Base-by-base conservation (phyloP, 164 flowering plant species). In the Annona squamosa region DNA sequence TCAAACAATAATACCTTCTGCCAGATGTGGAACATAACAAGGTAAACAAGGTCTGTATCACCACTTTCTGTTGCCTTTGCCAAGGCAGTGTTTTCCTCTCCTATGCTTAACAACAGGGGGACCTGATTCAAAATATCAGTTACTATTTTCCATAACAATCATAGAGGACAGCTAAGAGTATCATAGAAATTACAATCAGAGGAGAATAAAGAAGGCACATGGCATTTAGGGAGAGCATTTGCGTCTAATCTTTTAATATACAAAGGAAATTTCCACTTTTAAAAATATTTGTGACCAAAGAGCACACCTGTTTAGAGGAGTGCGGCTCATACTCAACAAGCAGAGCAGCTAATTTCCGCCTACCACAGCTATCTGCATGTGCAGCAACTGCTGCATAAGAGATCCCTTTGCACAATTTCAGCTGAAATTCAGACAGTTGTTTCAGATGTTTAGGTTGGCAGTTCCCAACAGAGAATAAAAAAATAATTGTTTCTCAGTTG, bases 321-420 rank as follows among this genome's bases (percentile, higher is more conserved):
- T 91, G 94, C 64, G 98, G 97, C 79, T 95, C 99, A 81, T 93
- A 87, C 76, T 93, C 98, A 72, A 93, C 87, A 80, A 95, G 97
- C 97, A 91, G 88, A 59, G 97, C 96, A 74, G 99, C 97, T 77
- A 95, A 85, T 80, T 91, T 93, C 48, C 99, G 81, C 5, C 97
- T 90, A 43, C 97, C 94, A 82, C 18, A 82, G 75, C 84, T 87
- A 84, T 95, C 98, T 56, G 99, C 99, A 86, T 95, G 98, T 77
- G 96, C 92, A 77, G 99, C 98, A 79, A 95, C 98, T 75, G 97
- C 93, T 47, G 99, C 99, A 88, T 91, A 95, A 59, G 98, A 93
- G 79, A 93, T 91, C 71, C 95, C 91, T 86, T 86, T 93, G 85
- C 98, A 91, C 72, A 90, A 52, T 81, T 81, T 87, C 77, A 95